Evolutionary conservation across 2,329 filamentous ascomycete species (phyloP).

Genomic region (Atkinsonella texensis): DNA sequence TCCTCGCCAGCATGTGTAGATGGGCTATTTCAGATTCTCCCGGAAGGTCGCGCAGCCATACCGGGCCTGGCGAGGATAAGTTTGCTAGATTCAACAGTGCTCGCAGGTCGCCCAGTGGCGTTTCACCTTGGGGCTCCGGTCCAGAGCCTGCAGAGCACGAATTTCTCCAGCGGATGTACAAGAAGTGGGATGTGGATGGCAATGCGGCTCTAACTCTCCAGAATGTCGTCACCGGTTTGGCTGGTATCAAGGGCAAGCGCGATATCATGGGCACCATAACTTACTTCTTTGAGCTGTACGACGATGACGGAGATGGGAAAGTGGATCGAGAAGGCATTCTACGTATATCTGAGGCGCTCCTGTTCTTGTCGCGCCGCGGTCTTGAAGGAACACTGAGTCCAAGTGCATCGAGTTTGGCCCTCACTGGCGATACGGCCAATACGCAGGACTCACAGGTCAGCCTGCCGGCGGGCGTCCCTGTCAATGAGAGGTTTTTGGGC

Average conservation of each 20-base stretch:
- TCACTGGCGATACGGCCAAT: conserved; percentile 27
- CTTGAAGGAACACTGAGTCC: conserved; percentile 63
- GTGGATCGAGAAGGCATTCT: conserved; percentile 94
- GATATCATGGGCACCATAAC: conserved; percentile 98
- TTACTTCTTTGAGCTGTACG: conserved; percentile 96
- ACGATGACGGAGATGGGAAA: conserved; percentile 80
- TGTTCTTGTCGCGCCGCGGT: conserved; percentile 84
- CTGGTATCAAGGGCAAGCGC: conserved; percentile 79
- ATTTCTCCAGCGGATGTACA: conserved; percentile 80
- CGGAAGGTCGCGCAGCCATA: conserved; percentile 38
- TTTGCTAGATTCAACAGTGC: conserved; percentile 50
- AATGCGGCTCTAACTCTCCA: conserved; percentile 72
- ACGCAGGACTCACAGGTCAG: conserved; percentile 22
- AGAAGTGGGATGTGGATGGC: conserved; percentile 73
- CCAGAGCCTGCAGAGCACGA: conserved; percentile 80
- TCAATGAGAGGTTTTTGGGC: conserved; percentile 79
- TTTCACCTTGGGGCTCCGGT: conserved; percentile 43
- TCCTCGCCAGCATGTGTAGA: conserved; percentile 75
- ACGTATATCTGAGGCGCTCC: conserved; percentile 81
- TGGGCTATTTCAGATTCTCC: conserved; percentile 91
- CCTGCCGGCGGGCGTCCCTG: conserved; percentile 40
- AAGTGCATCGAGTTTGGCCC: conserved; percentile 44
- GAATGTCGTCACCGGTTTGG: conserved; percentile 83
- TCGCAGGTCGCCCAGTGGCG: conserved; percentile 29
- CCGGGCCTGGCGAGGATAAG: conserved; percentile 37